Base-by-base conservation (phyloP, 129 eudicot genomes). In the Solidago caesia region DNA sequence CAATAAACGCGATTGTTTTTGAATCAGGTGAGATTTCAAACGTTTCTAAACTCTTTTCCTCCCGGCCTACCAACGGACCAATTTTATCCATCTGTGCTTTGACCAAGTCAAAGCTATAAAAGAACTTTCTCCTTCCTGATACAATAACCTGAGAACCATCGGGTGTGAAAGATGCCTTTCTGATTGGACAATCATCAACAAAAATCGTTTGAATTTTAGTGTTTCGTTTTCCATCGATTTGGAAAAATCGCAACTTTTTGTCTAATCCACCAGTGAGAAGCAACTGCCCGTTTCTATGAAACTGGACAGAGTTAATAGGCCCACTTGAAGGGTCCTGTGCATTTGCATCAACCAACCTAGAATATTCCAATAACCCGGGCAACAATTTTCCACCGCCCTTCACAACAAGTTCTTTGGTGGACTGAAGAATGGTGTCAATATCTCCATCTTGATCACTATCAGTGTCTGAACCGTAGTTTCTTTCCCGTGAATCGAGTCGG, bases 1-100 rank as follows among this genome's bases (percentile, higher is more conserved):
- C 97, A 25, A 87, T 62, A 81, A 94, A 94, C 12, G 97, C 98
- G 10, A 94, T 88, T n/a, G 93, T 94, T 4, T 74, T 85, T 8
- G 98, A 94, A 88, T 94, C 97, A 0, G 98, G 98, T 14, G 96
- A 90, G 67, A 94, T 88, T 85, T 94, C 97, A 57, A 90, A 94
- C 10, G 62, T 51, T 82, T 94, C 96, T 64, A 94, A 75, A 69
- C 97, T 90, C 76, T 90, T 94, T 79, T 94, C 98, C 46, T 93
- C 97, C 76, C 98, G 71, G 3, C 97, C 98, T 2, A 83, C 79
- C 53, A 94, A 78, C 6, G 96, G 98, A 45, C 97, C 93, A 12
- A 94, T 88, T 72, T 82, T 88, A 67, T 86, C 91, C 15, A 80
- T 81, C 26, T 67, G 75, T 5, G 97, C 93, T 11, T 88, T 94